phyloP scores from a whole-genome alignment of 2,329 filamentous ascomycete species.

The Xylaria sp. region DNA sequence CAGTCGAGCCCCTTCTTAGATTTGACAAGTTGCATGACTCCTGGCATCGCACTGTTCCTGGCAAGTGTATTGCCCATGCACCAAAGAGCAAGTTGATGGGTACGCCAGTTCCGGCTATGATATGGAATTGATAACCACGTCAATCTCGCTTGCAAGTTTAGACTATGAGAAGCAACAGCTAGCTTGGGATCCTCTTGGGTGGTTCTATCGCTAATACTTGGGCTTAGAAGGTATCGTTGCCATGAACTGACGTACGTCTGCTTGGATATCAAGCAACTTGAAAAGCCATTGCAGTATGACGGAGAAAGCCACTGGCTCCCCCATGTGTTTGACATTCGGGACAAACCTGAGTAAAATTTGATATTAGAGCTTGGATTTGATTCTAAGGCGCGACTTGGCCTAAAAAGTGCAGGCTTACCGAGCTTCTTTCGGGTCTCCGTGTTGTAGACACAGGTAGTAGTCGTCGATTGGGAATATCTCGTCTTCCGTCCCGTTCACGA shows the following conservation, averaged over 20 bases:
- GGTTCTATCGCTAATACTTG: constrained; percentile 23
- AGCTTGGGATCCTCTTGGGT: not conserved
- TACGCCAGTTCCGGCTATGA: no score
- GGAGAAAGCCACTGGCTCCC: constrained; percentile 38
- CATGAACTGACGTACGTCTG: constrained; percentile 29
- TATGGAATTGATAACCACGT: no score
- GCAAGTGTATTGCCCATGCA: no score
- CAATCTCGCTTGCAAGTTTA: no score
- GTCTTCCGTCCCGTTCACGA: constrained; percentile 61
- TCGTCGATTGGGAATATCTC: constrained; percentile 67
- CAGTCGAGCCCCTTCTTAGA: no score
- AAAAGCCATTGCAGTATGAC: constrained; percentile 40
- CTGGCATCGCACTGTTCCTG: no score
- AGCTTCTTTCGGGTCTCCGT: constrained; percentile 56
- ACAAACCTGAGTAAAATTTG: constrained; percentile 30
- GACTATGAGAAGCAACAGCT: not conserved
- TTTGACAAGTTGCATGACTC: no score
- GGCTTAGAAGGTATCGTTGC: constrained; percentile 33
- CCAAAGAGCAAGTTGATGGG: no score
- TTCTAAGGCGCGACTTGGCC: not conserved
- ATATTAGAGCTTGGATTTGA: not conserved
- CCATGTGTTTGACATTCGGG: constrained; percentile 39
- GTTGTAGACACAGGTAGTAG: constrained; percentile 55
- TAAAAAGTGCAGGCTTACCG: constrained; percentile 23
- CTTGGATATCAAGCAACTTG: constrained; percentile 35